Conservation (phyloP, 129 eudicot genomes). For the Flaveria linearis region DNA sequence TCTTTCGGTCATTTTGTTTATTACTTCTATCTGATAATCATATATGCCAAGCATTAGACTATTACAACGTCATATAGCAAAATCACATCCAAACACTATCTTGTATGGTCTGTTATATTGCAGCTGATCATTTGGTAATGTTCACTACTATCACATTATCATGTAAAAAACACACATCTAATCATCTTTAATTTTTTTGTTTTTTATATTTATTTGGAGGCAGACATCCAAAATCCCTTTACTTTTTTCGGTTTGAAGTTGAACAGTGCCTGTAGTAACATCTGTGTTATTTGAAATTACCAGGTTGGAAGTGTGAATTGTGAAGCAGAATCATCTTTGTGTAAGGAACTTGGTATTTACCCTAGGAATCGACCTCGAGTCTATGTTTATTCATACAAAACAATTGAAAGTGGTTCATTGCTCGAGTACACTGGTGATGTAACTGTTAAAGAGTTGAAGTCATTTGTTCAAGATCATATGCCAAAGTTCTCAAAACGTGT, state of each 20-base stretch:
- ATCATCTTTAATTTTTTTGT: neutral
- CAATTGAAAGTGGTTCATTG: slow-evolving; percentile 63
- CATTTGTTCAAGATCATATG: slow-evolving; percentile 65
- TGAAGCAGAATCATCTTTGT: slow-evolving; percentile 60
- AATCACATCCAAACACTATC: neutral
- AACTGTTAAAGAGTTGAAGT: slow-evolving; percentile 55
- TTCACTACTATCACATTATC: too few relatives aligned
- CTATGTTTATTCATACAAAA: slow-evolving; percentile 60
- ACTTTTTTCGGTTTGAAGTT: neutral
- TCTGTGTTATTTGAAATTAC: slow-evolving; percentile 5
- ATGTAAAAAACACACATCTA: too few relatives aligned
- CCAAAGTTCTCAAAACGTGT: slow-evolving; percentile 87
- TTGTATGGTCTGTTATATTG: too few relatives aligned
- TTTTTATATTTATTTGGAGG: too few relatives aligned
- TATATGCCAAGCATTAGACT: too few relatives aligned
- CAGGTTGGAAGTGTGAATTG: slow-evolving; percentile 90
- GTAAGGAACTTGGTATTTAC: slow-evolving; percentile 62
- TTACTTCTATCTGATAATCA: too few relatives aligned
- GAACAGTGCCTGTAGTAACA: neutral
- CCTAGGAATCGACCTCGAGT: slow-evolving; percentile 60
- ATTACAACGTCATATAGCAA: too few relatives aligned
- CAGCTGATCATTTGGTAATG: too few relatives aligned
- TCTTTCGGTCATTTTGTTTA: too few relatives aligned
- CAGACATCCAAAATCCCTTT: too few relatives aligned
- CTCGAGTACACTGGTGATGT: slow-evolving; percentile 72